Base-by-base conservation (phyloP, 2,329 filamentous ascomycete species). In the Fusarium fracticaudum region DNA sequence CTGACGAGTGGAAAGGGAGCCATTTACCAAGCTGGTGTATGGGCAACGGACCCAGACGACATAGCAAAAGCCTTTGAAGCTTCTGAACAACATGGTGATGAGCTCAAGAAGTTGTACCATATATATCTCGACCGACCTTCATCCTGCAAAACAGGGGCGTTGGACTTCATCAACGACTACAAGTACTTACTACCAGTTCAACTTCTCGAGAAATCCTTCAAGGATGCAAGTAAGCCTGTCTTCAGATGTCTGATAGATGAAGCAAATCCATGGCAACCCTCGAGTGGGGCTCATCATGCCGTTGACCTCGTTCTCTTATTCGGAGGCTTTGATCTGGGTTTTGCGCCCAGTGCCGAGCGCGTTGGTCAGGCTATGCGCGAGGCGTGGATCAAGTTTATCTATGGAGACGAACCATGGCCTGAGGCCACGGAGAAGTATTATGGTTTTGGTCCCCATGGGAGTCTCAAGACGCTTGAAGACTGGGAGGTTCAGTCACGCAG, bases 231-330 rank as follows among this genome's bases (percentile, higher is more conserved):
- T 53, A 63, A 14, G 77, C 80, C 12, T 84, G 81, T 80, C 3
- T 86, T 82, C 66, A 79, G 79, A 38, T 87, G 84, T 43, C 70
- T 85, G 1, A 70, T 87, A 3, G 86, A 87, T 44, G 83, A 87
- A 60, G 54, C 79, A 1, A 87, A 87, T 41, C 85, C 86, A 10
- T 87, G 83, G 84, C 86, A 87, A 57, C 60, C 81, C 1, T 86
- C 85, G 0, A 84, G 81, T 14, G 80, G 86, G 1, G 79, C 85
- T 5, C 86, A 87, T 44, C 86, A 87, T 65, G 86, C 83, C 0
- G 83, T 87, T 5, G 86, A 87, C 69, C 75, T 87, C 8, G 64
- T 87, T 5, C 81, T 86, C 14, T 72, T 87, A 0, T 87, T 87
- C 33, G 84, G 80, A 1, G 82, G 82, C 0, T 72, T 85, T 8